Conservation (phyloP, 1,284 basidiomycete genomes). For the Leccinum angustisporum region DNA sequence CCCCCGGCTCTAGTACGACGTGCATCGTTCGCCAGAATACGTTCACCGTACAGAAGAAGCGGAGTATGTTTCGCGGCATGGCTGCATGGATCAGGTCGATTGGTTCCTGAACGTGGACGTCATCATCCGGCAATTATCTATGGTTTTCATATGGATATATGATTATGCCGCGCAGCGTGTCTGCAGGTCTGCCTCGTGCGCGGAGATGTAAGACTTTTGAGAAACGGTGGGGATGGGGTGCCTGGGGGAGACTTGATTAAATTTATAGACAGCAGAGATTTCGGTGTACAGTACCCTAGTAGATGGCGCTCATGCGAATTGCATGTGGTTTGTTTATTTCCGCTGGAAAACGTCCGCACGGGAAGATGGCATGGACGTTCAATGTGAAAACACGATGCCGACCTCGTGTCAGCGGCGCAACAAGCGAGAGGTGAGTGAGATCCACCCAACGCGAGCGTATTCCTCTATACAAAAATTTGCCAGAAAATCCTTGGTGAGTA, state of each 20-base stretch:
- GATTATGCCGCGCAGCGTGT: neutral
- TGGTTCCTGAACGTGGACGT: constrained; percentile 7
- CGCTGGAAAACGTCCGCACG: neutral
- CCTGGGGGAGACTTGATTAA: neutral
- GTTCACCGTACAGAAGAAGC: constrained; percentile 20
- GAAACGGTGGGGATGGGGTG: neutral
- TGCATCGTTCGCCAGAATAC: constrained; percentile 25
- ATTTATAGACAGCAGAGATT: neutral
- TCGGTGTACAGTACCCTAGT: constrained; percentile 8
- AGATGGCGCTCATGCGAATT: neutral
- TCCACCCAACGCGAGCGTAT: neutral
- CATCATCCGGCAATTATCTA: neutral
- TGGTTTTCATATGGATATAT: neutral
- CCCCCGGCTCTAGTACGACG: constrained; percentile 3
- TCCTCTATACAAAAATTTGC: too few relatives aligned
- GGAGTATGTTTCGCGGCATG: constrained; percentile 17
- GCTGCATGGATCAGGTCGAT: constrained; percentile 28
- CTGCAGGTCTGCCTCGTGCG: neutral
- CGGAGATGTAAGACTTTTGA: neutral
- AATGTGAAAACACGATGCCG: neutral
- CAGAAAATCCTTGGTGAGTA: too few relatives aligned
- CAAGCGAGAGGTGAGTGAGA: neutral
- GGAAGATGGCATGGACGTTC: neutral
- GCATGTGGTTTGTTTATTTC: constrained; percentile 4
- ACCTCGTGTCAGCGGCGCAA: neutral